Base-by-base conservation (phyloP, 257 asterid genomes). In the Jacaranda mimosifolia region DNA sequence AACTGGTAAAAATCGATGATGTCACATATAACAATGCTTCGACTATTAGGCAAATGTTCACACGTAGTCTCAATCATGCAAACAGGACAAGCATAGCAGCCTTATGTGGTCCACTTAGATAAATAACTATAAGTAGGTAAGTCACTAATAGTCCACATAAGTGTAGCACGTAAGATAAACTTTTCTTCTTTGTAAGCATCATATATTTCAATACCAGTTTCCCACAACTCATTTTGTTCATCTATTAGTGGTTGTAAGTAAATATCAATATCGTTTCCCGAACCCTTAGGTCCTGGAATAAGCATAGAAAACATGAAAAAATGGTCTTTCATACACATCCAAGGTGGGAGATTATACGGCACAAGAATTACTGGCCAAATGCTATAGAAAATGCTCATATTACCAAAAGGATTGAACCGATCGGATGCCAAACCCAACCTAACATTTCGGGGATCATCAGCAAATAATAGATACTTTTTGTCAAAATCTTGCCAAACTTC, bases 401-500 rank as follows among this genome's bases (percentile, higher is more conserved):
- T 32, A 4, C 71, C 55, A 58, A 43, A 77, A 11, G 77, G 77
- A 26, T 38, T 70, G n/a, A 70, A 77, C 1, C 72, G 71, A 70
- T 77, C 77, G 13, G 10, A 40, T 17, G 63, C n/a, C 18, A 77
- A 68, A 0, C 77, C 63, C 2, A 76, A 26, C 38, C 82, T 42
- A 8, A 70, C 69, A 63, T 62, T 70, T 3, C 51, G 36, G 1
- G 74, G 9, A 18, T 76, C 79, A 13, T 0, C 5, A 40, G 78
- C 53, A 56, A 76, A 81, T 1, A 7, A 12, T 0, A 35, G 63
- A 42, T 59, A 3, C 6, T 14, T 10, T 51, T 63, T 11, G 17
- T 69, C 77, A 63, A 81, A 75, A 38, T 49, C 11, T 46, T 63
- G 10, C 78, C 77, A 76, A 7, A 55, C 51, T 9, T 57, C 21